phyloP scores from a whole-genome alignment of 805 yeast genomes.

The Kodamaea laetipori region DNA sequence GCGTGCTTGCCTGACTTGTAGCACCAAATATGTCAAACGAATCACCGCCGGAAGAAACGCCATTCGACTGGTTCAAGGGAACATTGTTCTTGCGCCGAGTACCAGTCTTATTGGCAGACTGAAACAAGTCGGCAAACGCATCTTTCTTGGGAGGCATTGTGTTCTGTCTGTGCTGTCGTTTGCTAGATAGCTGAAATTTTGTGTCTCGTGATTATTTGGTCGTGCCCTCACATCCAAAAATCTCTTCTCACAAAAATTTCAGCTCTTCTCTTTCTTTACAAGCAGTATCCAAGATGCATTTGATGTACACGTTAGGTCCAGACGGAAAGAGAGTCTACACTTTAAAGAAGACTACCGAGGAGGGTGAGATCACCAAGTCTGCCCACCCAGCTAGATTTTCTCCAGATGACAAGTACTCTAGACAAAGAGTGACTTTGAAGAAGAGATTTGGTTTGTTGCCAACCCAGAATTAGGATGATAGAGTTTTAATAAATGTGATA shows the following conservation, averaged over 20 bases:
- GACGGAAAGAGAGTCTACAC: slow-evolving; percentile 98
- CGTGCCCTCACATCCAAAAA: neutral
- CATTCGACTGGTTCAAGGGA: slow-evolving; percentile 7
- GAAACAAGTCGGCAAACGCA: slow-evolving; percentile 48
- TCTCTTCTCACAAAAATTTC: slow-evolving; percentile 8
- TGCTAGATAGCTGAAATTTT: neutral
- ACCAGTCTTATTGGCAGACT: slow-evolving; percentile 18
- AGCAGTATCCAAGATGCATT: slow-evolving; percentile 68
- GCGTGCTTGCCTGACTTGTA: slow-evolving; percentile 3
- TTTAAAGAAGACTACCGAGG: slow-evolving; percentile 73
- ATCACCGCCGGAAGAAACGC: neutral
- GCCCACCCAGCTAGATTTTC: slow-evolving; percentile 99
- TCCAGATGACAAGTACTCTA: slow-evolving; percentile 98
- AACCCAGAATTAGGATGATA: slow-evolving; percentile 54
- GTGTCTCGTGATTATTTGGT: slow-evolving; percentile 5
- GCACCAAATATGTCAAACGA: slow-evolving; percentile 9
- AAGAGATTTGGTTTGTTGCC: slow-evolving; percentile 90
- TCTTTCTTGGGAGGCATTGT: slow-evolving; percentile 43
- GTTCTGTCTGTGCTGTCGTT: neutral
- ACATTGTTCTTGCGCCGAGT: slow-evolving; percentile 1
- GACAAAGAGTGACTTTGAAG: slow-evolving; percentile 98
- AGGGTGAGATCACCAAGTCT: slow-evolving; percentile 94
- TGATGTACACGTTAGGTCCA: slow-evolving; percentile 94
- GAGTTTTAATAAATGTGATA: neutral
- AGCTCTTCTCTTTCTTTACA: neutral